Evolutionary conservation across 176 grass and related monocot genomes (phyloP), one percentile per base, ranked within the genome.

Genomic region (Oryza nivara): DNA sequence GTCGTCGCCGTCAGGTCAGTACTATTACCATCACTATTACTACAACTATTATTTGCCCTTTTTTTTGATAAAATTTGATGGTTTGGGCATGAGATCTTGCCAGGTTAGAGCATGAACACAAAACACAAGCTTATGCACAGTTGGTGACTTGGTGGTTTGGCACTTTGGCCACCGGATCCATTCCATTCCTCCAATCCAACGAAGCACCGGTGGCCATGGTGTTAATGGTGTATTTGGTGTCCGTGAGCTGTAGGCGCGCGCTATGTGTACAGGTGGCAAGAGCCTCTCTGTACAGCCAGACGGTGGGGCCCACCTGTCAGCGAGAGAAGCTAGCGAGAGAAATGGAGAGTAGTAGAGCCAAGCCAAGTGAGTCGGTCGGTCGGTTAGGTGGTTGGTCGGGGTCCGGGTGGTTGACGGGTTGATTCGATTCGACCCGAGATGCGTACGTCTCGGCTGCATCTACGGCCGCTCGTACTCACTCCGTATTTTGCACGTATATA

Each of bases 351-450:
- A 2, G 45, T 66, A 77, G 46, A 7, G 35, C 35, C 47, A 49
- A 7, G 35, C 35, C 46, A 49, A 49, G 47, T 11, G 47, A 25
- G 51, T 19, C 51, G 51, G 51, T 56, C 36, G 36, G 78, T 86
- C 73, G 83, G 73, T 78, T 86, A 36, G 79, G 54, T 58, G 54
- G 19, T 47, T 63, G 78, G 73, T 90, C 83, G 67, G 67, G 79
- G 58, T 90, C 83, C 73, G 60, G 83, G 88, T 90, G 79, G 88
- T 86, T 90, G 79, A 65, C 4, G 44, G n/a, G 88, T 26, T 22
- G 73, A 56, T 70, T 81, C 84, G 52, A 20, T 14, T 51, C 52
- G 17, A 36, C 13, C 28, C 4, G 23, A 25, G 81, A 64, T 74
- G 48, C 81, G 26, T 46, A 65, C 70, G 40, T 56, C 16, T 56